Percentiles rank a stretch among this genome's conserved stretches.
These are phyloP conservation scores for Camellia japonica DNA, from an alignment of 148 eudicot genomes.

Conservation along the genomic window DNA sequence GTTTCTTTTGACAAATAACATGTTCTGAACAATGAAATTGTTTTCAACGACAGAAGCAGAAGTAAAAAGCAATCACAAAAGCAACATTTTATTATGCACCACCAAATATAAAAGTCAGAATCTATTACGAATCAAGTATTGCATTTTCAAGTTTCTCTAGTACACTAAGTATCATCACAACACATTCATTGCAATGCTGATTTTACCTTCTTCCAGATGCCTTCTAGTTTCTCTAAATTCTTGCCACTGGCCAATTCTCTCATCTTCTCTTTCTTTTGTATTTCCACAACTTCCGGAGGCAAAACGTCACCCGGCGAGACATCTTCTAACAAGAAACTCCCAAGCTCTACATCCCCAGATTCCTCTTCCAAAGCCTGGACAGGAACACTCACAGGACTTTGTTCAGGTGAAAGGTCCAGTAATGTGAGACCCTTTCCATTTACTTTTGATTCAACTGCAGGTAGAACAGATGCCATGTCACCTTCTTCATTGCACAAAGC, in stretches of 20 bases:
- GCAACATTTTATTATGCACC: neutral
- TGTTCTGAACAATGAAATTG: neutral
- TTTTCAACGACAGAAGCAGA: neutral
- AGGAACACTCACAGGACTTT: constrained; percentile 25
- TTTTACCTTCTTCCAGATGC: constrained; percentile 96
- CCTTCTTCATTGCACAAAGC: constrained; percentile 19
- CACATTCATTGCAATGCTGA: neutral
- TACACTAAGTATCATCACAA: neutral
- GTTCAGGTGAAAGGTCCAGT: constrained; percentile 26
- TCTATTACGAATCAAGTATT: neutral
- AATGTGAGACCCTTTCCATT: constrained; percentile 22
- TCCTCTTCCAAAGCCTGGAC: constrained; percentile 37
- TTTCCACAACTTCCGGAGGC: constrained; percentile 45
- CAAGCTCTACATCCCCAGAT: constrained; percentile 64
- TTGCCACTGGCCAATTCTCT: constrained; percentile 48
- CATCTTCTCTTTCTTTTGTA: constrained; percentile 61
- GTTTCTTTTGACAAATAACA: neutral
- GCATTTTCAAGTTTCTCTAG: neutral
- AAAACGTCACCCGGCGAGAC: constrained; percentile 36
- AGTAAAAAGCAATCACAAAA: neutral
- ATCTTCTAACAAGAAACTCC: constrained; percentile 72
- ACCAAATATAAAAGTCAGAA: neutral
- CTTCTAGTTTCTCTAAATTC: constrained; percentile 73
- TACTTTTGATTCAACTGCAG: constrained; percentile 23
- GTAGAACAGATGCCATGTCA: constrained; percentile 14